Conservation (phyloP, 192 early-diverging fungal species). For the Spizellomyces punctatus region DNA sequence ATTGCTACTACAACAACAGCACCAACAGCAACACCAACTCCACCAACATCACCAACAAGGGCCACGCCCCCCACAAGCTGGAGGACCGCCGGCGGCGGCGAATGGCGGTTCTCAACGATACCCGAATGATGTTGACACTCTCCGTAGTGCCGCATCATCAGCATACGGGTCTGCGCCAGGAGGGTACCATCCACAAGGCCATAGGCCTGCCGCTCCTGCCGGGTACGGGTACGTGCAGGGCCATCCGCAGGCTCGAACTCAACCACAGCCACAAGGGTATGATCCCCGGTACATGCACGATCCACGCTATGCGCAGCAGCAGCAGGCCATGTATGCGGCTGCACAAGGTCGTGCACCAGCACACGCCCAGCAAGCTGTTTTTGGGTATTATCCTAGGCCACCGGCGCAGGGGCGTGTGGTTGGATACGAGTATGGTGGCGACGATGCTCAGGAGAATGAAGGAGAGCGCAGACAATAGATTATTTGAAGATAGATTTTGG, state of each 20-base stretch:
- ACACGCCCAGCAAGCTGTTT: conserved; percentile 1
- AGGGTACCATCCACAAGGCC: background rate
- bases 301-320: conserved; percentile 8
- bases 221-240: too few species aligned
- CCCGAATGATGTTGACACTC: background rate
- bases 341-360: background rate
- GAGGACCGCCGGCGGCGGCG: background rate
- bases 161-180: background rate
- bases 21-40: background rate
- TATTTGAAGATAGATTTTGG: too few species aligned
- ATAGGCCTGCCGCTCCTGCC: background rate
- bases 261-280: background rate
- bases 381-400: conserved; percentile 7
- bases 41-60: background rate
- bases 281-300: background rate
- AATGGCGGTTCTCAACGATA: background rate
- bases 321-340: background rate
- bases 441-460: too few species aligned
- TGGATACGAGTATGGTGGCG: background rate
- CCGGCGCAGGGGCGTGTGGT: background rate
- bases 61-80: background rate
- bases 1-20: conserved; percentile 2
- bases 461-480: too few species aligned
- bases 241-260: background rate
- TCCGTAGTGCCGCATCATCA: background rate